phyloP scores from a whole-genome alignment of 164 flowering plant genomes.

The Malania oleifera region DNA sequence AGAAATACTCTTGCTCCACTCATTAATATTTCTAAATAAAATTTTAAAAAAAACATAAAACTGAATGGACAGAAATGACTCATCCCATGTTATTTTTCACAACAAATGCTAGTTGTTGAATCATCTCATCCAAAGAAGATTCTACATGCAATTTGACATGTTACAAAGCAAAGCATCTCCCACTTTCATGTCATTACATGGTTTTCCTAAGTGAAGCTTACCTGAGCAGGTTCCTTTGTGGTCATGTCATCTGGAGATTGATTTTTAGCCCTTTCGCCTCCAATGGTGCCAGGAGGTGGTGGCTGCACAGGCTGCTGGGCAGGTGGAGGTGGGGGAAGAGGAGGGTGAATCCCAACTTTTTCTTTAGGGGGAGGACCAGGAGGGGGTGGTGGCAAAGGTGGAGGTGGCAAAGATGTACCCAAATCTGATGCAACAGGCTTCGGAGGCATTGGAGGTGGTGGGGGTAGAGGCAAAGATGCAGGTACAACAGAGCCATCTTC shows the following conservation, averaged over 20 bases:
- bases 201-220: constrained; percentile 12
- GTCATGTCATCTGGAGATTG: constrained; percentile 34
- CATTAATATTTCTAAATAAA: too few species aligned
- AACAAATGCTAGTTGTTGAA: too few species aligned
- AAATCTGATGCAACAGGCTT: constrained; percentile 33
- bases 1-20: too few species aligned
- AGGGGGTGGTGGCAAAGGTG: constrained; percentile 75
- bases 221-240: constrained; percentile 39
- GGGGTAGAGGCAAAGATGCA: constrained; percentile 73
- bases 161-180: too few species aligned
- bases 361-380: constrained; percentile 82
- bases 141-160: too few species aligned
- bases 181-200: too few species aligned
- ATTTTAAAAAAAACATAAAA: too few species aligned
- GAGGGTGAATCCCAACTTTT: constrained; percentile 30
- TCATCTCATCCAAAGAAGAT: too few species aligned
- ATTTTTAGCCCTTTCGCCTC: constrained; percentile 35
- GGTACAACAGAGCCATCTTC: constrained; percentile 47
- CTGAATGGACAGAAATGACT: too few species aligned
- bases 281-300: constrained; percentile 66
- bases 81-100: too few species aligned
- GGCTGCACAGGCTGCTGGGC: constrained; percentile 49
- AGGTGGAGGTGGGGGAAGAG: constrained; percentile 62
- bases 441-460: constrained; percentile 82
- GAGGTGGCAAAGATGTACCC: constrained; percentile 48